Conservation (phyloP, 352 stramenopile species). For the Phytophthora capsici region DNA sequence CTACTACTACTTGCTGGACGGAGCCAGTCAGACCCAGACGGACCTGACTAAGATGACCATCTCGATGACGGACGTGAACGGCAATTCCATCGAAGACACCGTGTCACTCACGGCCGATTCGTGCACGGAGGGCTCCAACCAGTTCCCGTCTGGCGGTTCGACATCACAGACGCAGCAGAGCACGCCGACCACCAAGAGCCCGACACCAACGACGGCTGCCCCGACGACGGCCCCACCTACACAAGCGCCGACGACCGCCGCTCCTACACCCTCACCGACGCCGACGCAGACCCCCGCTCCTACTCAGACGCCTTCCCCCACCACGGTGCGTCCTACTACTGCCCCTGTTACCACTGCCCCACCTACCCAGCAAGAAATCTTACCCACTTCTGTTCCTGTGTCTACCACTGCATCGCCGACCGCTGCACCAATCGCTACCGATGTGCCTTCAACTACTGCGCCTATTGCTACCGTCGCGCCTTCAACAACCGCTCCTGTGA, state of each 20-base stretch:
- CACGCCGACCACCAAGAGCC: constrained; percentile 12
- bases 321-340: constrained; percentile 41
- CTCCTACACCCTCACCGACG: constrained; percentile 13
- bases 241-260: constrained; percentile 12
- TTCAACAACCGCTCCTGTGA: constrained; percentile 19
- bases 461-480: constrained; percentile 18
- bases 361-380: constrained; percentile 28
- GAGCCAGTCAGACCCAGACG: constrained; percentile 37
- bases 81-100: constrained; percentile 63
- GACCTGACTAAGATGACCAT: constrained; percentile 47
- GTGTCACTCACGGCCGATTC: constrained; percentile 55
- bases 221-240: constrained; percentile 19
- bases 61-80: constrained; percentile 60
- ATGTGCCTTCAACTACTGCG: constrained; percentile 11
- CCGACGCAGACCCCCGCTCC: constrained; percentile 19
- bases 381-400: constrained; percentile 31
- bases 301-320: constrained; percentile 27
- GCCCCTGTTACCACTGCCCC: constrained; percentile 27
- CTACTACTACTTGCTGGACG: constrained; percentile 69
- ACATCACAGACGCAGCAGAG: constrained; percentile 21
- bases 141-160: constrained; percentile 43
- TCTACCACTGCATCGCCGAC: constrained; percentile 23
- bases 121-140: constrained; percentile 54
- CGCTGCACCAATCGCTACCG: neutral
- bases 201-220: constrained; percentile 6